Base-by-base conservation (phyloP, 257 asterid species). In the Fraxinus americana region DNA sequence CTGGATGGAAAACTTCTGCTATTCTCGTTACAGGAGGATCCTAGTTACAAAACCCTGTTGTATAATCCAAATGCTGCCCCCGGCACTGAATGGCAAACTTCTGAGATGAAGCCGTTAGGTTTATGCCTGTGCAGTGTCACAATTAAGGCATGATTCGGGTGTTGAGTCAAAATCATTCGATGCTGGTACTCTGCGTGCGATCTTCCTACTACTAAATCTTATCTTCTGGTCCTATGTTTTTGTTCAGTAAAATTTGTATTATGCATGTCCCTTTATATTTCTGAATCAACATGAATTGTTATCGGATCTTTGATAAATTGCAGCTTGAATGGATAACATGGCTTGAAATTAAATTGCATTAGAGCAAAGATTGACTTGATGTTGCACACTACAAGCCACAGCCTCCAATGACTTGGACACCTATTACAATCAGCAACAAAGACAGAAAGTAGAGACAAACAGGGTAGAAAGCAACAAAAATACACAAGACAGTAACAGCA, bases 1-100 rank as follows among this genome's bases (percentile, higher is more conserved):
- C 34, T 91, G 81, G 89, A 90, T 7, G 94, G 89, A 16, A 92
- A 94, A 82, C 93, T 94, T 21, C 68, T 94, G 82, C 85, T 92
- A 43, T 90, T 94, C 72, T 76, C 94, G 0, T 69, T 83, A 13
- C 87, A 91, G 78, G 91, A 81, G 57, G 85, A 86, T 78, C 87
- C 90, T 16, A 79, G 87, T 67, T 80, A 81, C 70, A 80, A 61
- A 16, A 92, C 97, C 0, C 77, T 94, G 77, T 21, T 82, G 48
- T 94, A 91, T 54, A 91, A 92, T 84, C 98, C 97, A 1, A 74
- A 90, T 75, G 97, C 92, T 39, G 82, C 82, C 2, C 83, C 87
- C 2, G 98, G 96, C 1, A 83, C 78, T 0, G 96, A 92, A 67
- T 94, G 98, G 97, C 80, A 73, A 85, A 86, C 85, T 23, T 85